Percentiles rank a stretch among this genome's conserved stretches.
phyloP scores from a whole-genome alignment of 1,284 basidiomycete genomes.

The Cystobasidium pallidum region DNA sequence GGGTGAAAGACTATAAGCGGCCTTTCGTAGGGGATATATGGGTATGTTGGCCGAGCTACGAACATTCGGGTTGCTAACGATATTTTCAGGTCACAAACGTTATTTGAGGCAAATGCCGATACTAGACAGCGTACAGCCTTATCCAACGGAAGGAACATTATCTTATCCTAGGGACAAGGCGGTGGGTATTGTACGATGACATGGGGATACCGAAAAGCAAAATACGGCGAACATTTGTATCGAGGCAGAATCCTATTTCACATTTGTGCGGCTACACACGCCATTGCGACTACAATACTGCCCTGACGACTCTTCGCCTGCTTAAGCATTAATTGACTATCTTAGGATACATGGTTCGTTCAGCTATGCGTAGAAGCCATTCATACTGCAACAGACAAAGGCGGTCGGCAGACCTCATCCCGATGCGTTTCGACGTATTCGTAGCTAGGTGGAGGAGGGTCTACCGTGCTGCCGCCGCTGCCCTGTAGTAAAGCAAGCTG shows the following conservation, averaged over 20 bases:
- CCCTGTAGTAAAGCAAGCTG: constrained; percentile 11
- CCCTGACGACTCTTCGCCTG: no score
- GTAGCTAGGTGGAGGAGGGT: constrained; percentile 27
- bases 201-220: not conserved
- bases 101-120: no score
- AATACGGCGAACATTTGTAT: not conserved
- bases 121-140: no score
- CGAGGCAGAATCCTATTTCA: no score
- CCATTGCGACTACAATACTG: no score
- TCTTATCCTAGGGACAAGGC: no score
- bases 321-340: not conserved
- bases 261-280: no score
- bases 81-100: constrained; percentile 8
- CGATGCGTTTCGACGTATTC: constrained; percentile 20
- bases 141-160: no score
- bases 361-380: no score
- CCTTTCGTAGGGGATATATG: constrained; percentile 34
- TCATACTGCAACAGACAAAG: not conserved
- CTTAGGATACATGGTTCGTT: no score
- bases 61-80: not conserved
- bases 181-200: not conserved
- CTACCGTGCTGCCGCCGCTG: not conserved
- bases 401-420: constrained; percentile 1
- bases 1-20: constrained; percentile 34
- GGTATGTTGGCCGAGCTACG: constrained; percentile 5